Conservation (phyloP, 1,284 basidiomycete species). For the Apiotrichum porosum region DNA sequence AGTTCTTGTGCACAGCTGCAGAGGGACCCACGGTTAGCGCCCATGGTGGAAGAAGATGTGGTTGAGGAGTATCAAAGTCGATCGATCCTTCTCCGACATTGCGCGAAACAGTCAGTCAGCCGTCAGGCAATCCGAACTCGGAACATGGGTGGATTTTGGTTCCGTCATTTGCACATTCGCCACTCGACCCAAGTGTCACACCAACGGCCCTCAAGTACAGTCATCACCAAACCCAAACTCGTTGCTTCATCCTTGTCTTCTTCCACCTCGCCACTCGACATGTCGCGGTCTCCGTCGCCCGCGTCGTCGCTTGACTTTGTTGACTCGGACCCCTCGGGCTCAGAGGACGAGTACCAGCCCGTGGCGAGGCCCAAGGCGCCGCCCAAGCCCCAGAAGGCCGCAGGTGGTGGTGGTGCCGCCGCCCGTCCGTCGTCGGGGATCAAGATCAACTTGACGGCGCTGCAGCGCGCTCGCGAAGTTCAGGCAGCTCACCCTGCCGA, state of each 20-base stretch:
- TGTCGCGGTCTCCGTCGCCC: constrained; percentile 42
- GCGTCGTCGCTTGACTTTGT: constrained; percentile 45
- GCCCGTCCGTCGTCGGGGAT: constrained; percentile 5
- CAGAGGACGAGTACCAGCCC: constrained; percentile 36
- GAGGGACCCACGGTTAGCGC: constrained; percentile 17
- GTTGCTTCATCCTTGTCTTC: neutral
- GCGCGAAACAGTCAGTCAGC: too few species aligned
- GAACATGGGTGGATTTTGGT: constrained; percentile 3
- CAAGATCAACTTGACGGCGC: constrained; percentile 40
- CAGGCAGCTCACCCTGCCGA: constrained; percentile 28
- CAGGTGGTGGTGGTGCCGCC: neutral
- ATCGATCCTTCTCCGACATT: too few species aligned
- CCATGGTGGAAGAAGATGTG: constrained; percentile 8
- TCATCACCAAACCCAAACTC: neutral
- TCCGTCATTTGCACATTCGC: constrained; percentile 6
- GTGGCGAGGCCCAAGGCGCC: constrained; percentile 11
- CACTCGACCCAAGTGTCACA: too few species aligned
- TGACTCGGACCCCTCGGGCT: constrained; percentile 31
- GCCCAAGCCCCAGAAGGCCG: constrained; percentile 2
- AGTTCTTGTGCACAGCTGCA: neutral
- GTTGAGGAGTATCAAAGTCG: too few species aligned
- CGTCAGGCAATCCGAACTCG: too few species aligned
- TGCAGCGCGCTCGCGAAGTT: constrained; percentile 23
- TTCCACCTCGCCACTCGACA: too few species aligned
- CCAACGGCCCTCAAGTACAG: too few species aligned